Evolutionary conservation across 345 rosid genomes (phyloP), one percentile per base, ranked within the genome.

Genomic region (Syzygium aromaticum): DNA sequence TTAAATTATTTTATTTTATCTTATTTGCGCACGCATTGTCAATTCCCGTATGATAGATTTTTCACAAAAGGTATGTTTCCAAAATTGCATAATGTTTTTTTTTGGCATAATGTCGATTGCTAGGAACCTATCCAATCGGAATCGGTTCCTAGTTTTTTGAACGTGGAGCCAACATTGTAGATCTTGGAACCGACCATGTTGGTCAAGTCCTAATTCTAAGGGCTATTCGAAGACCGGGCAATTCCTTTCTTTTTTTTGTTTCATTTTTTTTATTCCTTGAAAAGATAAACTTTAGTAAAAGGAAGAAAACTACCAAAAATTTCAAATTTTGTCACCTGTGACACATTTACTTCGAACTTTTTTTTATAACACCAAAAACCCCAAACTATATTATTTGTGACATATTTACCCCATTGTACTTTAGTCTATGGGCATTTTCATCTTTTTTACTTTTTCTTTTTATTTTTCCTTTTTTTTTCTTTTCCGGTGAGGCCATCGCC

Each of bases 81-180:
- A 38, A 73, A 73, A 43, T 43, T 43, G 46, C 46, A 43, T 43
- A 40, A 40, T 40, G 43, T 4, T 40, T 40, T 40, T 4, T 40
- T 40, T 40, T 40, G 5, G 25, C 25, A 9, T 33, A 22, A 9
- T 19, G 27, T 33, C 21, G 27, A 0, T 27, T 1, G 0, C 3
- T 43, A 4, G 46, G 22, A 19, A 73, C 7, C 11, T 73, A 33
- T 5, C 2, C 11, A 33, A 19, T 38, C 1, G 1, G 22, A 4
- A 73, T 19, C 0, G 2, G 1, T 38, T 19, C 0, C 2, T 11
- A 38, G 2, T 10, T 19, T 67, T 73, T 73, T 7, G 23, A 73
- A 16, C 17, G 0, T 3, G 40, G 5, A 64, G 4, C 1, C 30
- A 2, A 28, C 11, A 6, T 0, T 8, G 11, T 21, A 54, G 3